Percentiles rank a stretch among this genome's conserved stretches.
Conservation (phyloP, 768 basidiomycete genomes). For the Termitomyces sp. region DNA sequence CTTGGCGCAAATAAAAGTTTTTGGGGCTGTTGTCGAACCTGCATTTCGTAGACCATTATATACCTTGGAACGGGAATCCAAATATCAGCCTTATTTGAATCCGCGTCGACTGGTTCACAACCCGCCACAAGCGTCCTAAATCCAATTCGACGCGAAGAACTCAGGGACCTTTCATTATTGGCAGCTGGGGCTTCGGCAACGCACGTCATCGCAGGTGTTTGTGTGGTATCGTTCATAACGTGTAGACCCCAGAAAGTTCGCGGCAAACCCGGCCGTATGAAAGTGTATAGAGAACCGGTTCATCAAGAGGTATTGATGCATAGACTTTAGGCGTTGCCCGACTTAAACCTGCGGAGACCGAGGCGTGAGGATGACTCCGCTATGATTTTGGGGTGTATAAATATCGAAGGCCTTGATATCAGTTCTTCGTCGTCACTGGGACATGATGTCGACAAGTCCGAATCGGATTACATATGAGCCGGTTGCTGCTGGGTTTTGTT, state of each 20-base stretch:
- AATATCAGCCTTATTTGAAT: background rate
- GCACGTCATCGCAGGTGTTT: slow-evolving; percentile 4
- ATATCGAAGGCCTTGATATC: background rate
- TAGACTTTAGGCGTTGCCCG: slow-evolving; percentile 18
- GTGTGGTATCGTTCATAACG: slow-evolving; percentile 3
- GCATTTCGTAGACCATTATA: background rate
- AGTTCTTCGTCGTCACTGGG: background rate
- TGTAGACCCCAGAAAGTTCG: slow-evolving; percentile 10
- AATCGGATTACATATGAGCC: slow-evolving; percentile 1
- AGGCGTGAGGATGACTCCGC: slow-evolving; percentile 9
- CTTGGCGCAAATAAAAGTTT: background rate
- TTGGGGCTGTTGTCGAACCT: background rate
- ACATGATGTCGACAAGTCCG: slow-evolving; percentile 2
- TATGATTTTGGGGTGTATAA: slow-evolving; percentile 2
- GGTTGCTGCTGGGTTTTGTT: background rate
- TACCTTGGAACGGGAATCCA: slow-evolving; percentile 6
- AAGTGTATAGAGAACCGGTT: background rate
- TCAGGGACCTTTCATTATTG: slow-evolving; percentile 11
- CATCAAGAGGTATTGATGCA: slow-evolving; percentile 5
- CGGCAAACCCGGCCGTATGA: slow-evolving; percentile 7
- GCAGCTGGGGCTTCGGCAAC: background rate
- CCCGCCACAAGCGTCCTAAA: slow-evolving; percentile 11
- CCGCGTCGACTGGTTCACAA: slow-evolving; percentile 2
- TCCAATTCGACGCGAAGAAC: slow-evolving; percentile 4
- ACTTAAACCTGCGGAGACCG: slow-evolving; percentile 8